Evolutionary conservation across 2,329 filamentous ascomycete genomes (phyloP).

Genomic region (Aspergillus viridinutans): DNA sequence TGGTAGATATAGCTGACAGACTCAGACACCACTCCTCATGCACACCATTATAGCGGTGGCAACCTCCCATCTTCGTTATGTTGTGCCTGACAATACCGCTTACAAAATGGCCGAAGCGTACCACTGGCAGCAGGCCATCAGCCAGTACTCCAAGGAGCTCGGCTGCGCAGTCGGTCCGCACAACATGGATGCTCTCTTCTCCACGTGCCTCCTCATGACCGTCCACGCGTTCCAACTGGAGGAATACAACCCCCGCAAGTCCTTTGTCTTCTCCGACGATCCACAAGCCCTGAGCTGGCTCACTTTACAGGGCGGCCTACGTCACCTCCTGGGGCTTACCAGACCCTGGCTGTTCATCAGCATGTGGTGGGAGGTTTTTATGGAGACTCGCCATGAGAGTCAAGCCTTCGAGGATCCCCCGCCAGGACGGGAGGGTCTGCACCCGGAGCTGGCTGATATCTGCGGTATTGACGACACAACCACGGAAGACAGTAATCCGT

Average conservation of each 20-base stretch:
- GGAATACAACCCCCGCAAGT: constrained; percentile 27
- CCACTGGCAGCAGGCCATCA: constrained; percentile 37
- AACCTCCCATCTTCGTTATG: constrained; percentile 27
- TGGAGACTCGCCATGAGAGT: constrained; percentile 19
- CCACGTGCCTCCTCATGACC: constrained; percentile 35
- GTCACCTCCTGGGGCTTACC: constrained; percentile 26
- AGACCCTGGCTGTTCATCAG: constrained; percentile 24
- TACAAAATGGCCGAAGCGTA: constrained; percentile 30
- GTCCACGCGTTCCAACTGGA: constrained; percentile 31
- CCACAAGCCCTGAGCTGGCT: constrained; percentile 34
- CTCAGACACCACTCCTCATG: constrained; percentile 35
- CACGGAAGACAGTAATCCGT: constrained; percentile 30
- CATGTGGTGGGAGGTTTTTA: constrained; percentile 33
- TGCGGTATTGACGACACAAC: constrained; percentile 30
- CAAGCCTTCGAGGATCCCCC: constrained; percentile 26
- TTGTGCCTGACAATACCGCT: constrained; percentile 20
- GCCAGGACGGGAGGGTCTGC: constrained; percentile 24
- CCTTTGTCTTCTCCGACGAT: constrained; percentile 34
- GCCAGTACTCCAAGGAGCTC: constrained; percentile 32
- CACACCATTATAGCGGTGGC: constrained; percentile 33
- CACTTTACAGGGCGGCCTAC: constrained; percentile 31
- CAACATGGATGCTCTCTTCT: constrained; percentile 38
- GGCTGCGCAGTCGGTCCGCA: constrained; percentile 17
- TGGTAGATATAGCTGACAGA: neutral
- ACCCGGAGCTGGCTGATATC: constrained; percentile 29